Evolutionary conservation across 2,329 filamentous ascomycete genomes (phyloP), one percentile per base, ranked within the genome.

Genomic region (Metarhizium guizhouense): DNA sequence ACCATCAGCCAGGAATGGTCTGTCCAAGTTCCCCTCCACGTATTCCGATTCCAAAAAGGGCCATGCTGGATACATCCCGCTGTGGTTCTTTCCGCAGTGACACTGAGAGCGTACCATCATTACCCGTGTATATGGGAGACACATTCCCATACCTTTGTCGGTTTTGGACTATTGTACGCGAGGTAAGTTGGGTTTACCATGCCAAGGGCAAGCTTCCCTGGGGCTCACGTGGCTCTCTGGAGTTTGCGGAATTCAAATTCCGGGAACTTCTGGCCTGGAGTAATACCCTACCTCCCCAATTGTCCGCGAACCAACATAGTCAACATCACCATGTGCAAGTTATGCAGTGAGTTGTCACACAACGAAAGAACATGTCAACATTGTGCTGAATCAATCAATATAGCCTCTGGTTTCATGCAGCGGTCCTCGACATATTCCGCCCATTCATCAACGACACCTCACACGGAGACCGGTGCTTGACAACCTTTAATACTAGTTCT

Each of bases 241-340:
- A 58, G 8, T 63, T 68, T 45, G 64, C 64, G 1, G 68, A 71
- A 53, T 61, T 61, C 49, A 67, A 65, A 29, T 71, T 65, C 51
- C 67, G 66, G 11, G 67, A 71, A 54, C 59, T 71, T 0, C 58
- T 72, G 6, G 63, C 66, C 3, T 72, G 67, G 67, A 62, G 61
- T 3, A 65, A 68, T 29, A 58, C 49, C 6, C 49, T 71, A 14
- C 64, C 67, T 0, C 30, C 53, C 7, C 54, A 59, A 1, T 43
- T 43, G 2, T 54, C 58, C 10, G 60, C 61, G 6, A 55, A 40
- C 13, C 57, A 63, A 4, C 38, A 58, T 6, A 60, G 54, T 14
- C 58, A 66, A 3, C 66, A 70, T 47, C 64, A 71, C 40, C 34
- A 38, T 38, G 64, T 69, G 2, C 59, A 64, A 36, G 54, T 61